A percentile compares a stretch with the other conserved stretches of the same genome.
These are phyloP conservation scores for Besnoitia besnoiti DNA, from an alignment of 169 alveolate genomes.

Conservation along the genomic window DNA sequence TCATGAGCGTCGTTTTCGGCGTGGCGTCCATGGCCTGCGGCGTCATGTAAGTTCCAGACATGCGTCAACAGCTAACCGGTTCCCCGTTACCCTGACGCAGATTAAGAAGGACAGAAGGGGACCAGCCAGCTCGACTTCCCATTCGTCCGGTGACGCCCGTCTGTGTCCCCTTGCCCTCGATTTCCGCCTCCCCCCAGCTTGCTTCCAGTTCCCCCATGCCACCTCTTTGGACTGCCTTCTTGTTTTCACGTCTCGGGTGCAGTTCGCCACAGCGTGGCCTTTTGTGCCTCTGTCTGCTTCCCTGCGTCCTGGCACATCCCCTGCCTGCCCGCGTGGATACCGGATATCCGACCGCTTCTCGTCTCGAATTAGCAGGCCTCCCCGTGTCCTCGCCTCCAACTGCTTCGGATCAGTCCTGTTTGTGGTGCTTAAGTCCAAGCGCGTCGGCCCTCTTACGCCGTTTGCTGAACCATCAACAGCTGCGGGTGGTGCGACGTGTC, in stretches of 20 bases:
- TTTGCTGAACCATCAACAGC: too few species aligned
- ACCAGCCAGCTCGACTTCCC: not conserved
- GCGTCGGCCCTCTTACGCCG: too few species aligned
- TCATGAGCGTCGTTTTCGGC: conserved; percentile 27
- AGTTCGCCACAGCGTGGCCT: not conserved
- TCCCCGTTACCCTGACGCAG: not conserved
- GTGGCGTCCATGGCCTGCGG: conserved; percentile 20
- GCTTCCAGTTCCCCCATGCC: not conserved
- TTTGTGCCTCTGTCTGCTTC: not conserved
- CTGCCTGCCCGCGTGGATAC: too few species aligned
- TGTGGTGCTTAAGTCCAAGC: too few species aligned
- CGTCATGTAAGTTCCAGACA: not conserved
- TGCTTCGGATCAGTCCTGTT: too few species aligned
- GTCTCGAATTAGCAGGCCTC: too few species aligned
- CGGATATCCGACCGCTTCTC: too few species aligned
- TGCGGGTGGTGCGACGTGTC: not conserved
- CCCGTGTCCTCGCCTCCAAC: too few species aligned
- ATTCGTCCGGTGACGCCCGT: not conserved
- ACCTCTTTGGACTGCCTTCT: not conserved
- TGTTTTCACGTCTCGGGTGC: not conserved
- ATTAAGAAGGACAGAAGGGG: too few species aligned
- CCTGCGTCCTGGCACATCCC: too few species aligned
- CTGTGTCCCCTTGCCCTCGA: not conserved
- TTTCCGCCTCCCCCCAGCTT: too few species aligned
- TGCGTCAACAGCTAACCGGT: not conserved